Conservation (phyloP, 2,329 filamentous ascomycete genomes). For the Esteya vermicola region DNA sequence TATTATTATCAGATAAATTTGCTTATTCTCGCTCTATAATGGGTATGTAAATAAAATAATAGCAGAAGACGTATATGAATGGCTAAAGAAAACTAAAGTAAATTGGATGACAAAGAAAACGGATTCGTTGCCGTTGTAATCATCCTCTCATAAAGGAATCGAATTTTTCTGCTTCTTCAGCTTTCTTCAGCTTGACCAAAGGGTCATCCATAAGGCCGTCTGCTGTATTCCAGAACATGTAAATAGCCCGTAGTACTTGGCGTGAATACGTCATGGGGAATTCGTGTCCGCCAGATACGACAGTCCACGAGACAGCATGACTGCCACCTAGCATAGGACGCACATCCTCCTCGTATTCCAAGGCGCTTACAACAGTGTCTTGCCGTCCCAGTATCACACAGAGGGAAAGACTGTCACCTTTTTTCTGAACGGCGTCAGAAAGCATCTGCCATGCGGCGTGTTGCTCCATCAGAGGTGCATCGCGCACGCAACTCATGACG, state of each 20-base stretch:
- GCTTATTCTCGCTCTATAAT: too few relatives aligned
- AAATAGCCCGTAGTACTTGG: constrained; percentile 29
- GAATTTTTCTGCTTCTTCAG: constrained; percentile 5
- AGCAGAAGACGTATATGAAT: too few relatives aligned
- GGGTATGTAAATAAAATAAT: too few relatives aligned
- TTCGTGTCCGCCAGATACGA: constrained; percentile 42
- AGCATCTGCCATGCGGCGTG: constrained; percentile 35
- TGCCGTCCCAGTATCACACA: constrained; percentile 35
- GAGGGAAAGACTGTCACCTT: constrained; percentile 21
- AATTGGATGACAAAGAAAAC: too few relatives aligned
- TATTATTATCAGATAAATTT: too few relatives aligned
- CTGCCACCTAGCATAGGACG: constrained; percentile 36
- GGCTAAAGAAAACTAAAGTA: too few relatives aligned
- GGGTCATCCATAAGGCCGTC: constrained; percentile 8
- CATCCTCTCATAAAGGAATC: too few relatives aligned
- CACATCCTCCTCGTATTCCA: constrained; percentile 33
- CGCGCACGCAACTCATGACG: constrained; percentile 43
- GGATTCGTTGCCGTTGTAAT: background rate
- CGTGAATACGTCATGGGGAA: constrained; percentile 44
- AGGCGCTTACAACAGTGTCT: constrained; percentile 38
- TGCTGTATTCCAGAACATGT: constrained; percentile 38
- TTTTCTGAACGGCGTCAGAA: constrained; percentile 16
- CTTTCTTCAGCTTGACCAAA: background rate
- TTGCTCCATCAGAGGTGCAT: constrained; percentile 39
- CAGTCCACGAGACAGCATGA: constrained; percentile 32